Conservation (phyloP, 441 rosid species). For the Manihot esculenta region DNA sequence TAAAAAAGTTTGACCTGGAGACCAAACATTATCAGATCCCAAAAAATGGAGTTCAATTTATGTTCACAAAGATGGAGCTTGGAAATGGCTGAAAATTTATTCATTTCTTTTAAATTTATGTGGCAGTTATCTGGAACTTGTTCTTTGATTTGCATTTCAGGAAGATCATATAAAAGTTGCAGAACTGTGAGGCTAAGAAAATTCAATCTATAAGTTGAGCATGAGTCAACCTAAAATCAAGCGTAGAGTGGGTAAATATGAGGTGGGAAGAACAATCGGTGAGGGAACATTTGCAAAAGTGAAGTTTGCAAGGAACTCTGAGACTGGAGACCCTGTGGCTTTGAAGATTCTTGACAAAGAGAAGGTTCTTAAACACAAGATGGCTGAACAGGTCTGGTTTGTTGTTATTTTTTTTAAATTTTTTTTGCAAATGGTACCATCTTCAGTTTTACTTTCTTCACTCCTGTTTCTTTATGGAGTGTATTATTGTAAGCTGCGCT, state of each 20-base stretch:
- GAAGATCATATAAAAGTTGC: conserved; percentile 21
- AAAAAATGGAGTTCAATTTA: not conserved
- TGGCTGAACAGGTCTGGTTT: conserved; percentile 83
- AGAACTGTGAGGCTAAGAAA: conserved; percentile 17
- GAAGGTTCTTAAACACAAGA: conserved; percentile 94
- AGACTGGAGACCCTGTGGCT: conserved; percentile 81
- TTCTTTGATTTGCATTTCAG: conserved; percentile 23
- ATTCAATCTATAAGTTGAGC: conserved; percentile 24
- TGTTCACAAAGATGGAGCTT: not conserved
- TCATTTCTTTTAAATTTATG: not conserved
- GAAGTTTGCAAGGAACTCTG: conserved; percentile 85
- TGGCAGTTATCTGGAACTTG: conserved; percentile 2
- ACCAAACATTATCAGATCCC: not conserved
- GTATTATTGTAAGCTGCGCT: not conserved
- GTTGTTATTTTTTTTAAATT: conserved; percentile 1
- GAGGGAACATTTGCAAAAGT: conserved; percentile 98
- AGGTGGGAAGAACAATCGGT: conserved; percentile 93
- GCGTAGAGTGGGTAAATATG: conserved; percentile 86
- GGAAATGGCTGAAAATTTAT: not conserved
- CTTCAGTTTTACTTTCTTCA: conserved; percentile 7
- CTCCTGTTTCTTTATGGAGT: not conserved
- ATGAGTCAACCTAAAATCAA: conserved; percentile 88
- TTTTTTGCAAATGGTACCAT: not conserved
- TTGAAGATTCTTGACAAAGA: conserved; percentile 96
- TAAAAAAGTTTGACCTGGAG: too few relatives aligned